phyloP scores from a whole-genome alignment of 176 grass and related monocot genomes.

The Aegilops tauschii region DNA sequence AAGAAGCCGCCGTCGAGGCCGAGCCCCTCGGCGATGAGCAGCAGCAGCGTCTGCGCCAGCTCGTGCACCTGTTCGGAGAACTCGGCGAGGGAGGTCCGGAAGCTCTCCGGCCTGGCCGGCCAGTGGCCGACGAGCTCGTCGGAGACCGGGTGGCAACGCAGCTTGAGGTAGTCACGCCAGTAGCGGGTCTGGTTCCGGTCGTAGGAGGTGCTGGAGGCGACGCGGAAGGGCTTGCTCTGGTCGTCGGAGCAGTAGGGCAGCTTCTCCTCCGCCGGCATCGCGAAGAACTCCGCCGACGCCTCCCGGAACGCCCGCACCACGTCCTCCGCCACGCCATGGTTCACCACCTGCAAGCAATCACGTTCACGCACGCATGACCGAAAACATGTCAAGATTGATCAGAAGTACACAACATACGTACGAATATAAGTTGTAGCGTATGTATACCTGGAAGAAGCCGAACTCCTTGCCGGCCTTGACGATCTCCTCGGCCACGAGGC shows the following conservation, averaged over 20 bases:
- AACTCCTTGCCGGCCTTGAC: not conserved
- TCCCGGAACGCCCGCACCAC: not conserved
- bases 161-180: constrained; percentile 68
- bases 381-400: too few species aligned
- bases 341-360: not conserved
- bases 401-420: too few species aligned
- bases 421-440: too few species aligned
- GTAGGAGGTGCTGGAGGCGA: constrained; percentile 39
- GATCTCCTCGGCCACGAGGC: not conserved
- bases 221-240: not conserved
- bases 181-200: constrained; percentile 30
- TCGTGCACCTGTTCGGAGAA: constrained; percentile 37
- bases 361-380: not conserved
- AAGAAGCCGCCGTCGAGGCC: constrained; percentile 8
- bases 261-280: constrained; percentile 9
- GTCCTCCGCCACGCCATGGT: not conserved
- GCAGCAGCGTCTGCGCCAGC: constrained; percentile 32
- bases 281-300: not conserved
- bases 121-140: constrained; percentile 34
- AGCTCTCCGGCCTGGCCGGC: constrained; percentile 6
- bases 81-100: constrained; percentile 23
- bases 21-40: constrained; percentile 17
- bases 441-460: not conserved
- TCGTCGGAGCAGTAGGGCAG: not conserved
- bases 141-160: not conserved